These are phyloP conservation scores for Striga hermonthica DNA, from an alignment of 305 asterid genomes.

Conservation along the genomic window DNA sequence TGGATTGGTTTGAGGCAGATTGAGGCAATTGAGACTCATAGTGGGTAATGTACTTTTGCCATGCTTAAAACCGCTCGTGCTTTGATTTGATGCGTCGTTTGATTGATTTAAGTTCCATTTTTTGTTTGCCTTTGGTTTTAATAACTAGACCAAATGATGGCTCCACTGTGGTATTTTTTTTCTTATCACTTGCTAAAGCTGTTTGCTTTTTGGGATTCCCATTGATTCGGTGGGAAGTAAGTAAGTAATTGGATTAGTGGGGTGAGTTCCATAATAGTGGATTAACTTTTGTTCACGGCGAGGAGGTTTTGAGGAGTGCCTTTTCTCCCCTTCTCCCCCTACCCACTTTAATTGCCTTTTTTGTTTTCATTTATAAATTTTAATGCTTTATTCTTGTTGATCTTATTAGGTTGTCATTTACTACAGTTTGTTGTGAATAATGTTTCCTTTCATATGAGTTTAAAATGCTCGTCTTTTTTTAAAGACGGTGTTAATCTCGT, in stretches of 20 bases:
- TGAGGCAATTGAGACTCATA: conserved; percentile 97
- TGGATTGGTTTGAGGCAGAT: conserved; percentile 92
- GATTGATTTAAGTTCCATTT: conserved; percentile 41
- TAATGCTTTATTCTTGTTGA: background rate
- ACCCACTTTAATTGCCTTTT: conserved; percentile 15
- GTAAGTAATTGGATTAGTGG: conserved; percentile 46
- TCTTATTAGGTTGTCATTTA: conserved; percentile 6
- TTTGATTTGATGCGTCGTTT: conserved; percentile 39
- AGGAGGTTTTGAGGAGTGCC: conserved; percentile 32
- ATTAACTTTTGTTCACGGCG: conserved; percentile 42
- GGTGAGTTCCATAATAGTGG: conserved; percentile 45
- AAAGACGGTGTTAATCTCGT: background rate
- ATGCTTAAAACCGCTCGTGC: conserved; percentile 44
- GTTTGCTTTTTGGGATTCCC: conserved; percentile 44
- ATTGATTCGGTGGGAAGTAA: conserved; percentile 48
- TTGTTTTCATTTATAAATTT: conserved; percentile 6
- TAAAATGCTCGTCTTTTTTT: background rate
- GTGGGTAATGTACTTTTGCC: conserved; percentile 82
- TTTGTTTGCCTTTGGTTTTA: conserved; percentile 37
- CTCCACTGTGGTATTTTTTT: conserved; percentile 37
- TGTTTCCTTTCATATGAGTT: background rate
- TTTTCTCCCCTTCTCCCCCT: conserved; percentile 10
- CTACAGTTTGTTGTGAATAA: conserved; percentile 15
- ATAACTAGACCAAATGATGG: conserved; percentile 75
- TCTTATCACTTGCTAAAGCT: conserved; percentile 36